Percentiles rank a stretch among this genome's conserved stretches.
Conservation (phyloP, 306 rosid genomes). For the Ceratonia siliqua region DNA sequence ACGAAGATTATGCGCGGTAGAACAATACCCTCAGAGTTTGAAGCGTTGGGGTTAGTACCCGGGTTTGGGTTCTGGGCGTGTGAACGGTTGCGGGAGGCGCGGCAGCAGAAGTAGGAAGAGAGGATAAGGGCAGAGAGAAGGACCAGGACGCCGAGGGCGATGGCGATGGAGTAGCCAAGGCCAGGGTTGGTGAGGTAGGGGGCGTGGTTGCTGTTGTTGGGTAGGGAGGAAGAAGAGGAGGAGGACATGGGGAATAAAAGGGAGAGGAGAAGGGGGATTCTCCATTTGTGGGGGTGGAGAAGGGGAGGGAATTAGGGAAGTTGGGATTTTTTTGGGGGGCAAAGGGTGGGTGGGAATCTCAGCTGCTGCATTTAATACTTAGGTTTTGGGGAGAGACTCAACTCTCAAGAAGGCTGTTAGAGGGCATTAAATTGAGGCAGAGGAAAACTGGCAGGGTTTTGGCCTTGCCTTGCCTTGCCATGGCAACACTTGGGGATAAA, state of each 20-base stretch:
- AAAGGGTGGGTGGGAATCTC: slow-evolving; percentile 63
- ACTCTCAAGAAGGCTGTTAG: neutral
- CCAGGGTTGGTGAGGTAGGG: slow-evolving; percentile 68
- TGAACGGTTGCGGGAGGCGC: slow-evolving; percentile 45
- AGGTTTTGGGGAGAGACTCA: slow-evolving; percentile 28
- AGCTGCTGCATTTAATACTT: slow-evolving; percentile 78
- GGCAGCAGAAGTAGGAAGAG: slow-evolving; percentile 87
- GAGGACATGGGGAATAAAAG: slow-evolving; percentile 42
- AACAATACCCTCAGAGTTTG: slow-evolving; percentile 51
- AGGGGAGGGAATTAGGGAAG: slow-evolving; percentile 28
- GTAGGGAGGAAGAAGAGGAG: slow-evolving; percentile 20
- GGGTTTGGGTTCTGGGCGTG: slow-evolving; percentile 6
- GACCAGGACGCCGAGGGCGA: slow-evolving; percentile 83
- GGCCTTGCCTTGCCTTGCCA: too few species aligned
- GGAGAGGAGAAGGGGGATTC: slow-evolving; percentile 33
- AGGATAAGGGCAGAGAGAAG: slow-evolving; percentile 81
- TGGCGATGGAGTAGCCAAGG: slow-evolving; percentile 91
- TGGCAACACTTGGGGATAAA: too few species aligned
- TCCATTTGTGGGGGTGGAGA: slow-evolving; percentile 57
- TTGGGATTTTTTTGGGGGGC: slow-evolving; percentile 38
- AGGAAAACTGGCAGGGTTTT: too few species aligned
- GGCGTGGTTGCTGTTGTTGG: too few species aligned
- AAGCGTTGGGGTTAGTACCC: too few species aligned
- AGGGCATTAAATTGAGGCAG: slow-evolving; percentile 44
- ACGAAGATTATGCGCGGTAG: slow-evolving; percentile 80